Evolutionary conservation across 306 rosid species (phyloP), one percentile per base, ranked within the genome.

Genomic region (Inga laurina): DNA sequence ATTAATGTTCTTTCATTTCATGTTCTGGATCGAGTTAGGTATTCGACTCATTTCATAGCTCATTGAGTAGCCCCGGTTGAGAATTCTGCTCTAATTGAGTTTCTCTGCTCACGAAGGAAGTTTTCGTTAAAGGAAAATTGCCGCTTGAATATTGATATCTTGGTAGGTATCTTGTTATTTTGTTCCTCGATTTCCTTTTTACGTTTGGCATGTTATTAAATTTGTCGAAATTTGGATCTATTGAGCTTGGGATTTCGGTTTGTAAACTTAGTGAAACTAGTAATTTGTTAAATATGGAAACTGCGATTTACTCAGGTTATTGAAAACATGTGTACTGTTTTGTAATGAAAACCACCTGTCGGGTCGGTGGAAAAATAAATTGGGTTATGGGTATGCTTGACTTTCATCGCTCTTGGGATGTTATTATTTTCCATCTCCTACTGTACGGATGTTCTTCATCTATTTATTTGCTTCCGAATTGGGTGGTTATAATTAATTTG

Each of bases 111-210:
- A 65, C 49, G 64, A 79, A 86, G 69, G 81, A 83, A 72, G 69
- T 66, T 35, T 32, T 67, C 71, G 72, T 22, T 74, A 68, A 67
- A 30, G 84, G 67, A 71, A 73, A 75, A 82, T 83, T 16, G 75
- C 22, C 75, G 72, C 78, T 56, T 57, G 27, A 51, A 67, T 79
- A 39, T 39, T 27, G 34, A 37, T 32, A 73, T 70, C 49, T 82
- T 75, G 83, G 85, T 90, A 79, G 95, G 93, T 93, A 86, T 41
- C 75, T 80, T 32, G 71, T 67, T 48, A n/a, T 62, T 22, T 45
- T 78, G 19, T 67, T 48, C 16, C 6, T 74, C 46, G 69, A 22
- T 81, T 62, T 74, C 22, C 15, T 77, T 54, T 72, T 54, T 51
- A 35, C 77, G 81, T 64, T 79, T 35, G 66, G 41, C 76, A 16